Evolutionary conservation across 164 flowering plant species (phyloP).

Genomic region (Magnolia kwangsiensis): DNA sequence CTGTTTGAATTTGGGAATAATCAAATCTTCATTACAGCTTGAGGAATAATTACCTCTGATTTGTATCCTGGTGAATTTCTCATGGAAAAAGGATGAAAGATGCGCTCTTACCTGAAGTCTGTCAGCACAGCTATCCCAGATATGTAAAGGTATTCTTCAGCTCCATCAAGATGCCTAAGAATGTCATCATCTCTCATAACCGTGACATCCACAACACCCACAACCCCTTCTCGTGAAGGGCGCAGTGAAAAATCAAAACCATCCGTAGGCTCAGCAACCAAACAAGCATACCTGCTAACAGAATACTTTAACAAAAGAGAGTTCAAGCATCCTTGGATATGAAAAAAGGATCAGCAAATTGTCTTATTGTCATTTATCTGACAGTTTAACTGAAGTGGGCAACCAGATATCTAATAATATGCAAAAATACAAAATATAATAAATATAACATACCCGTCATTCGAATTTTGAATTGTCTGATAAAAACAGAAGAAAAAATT

Average conservation of each 20-base stretch:
- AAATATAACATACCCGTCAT: too few species aligned
- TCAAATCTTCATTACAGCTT: too few species aligned
- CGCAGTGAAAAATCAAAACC: constrained; percentile 6
- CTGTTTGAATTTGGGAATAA: too few species aligned
- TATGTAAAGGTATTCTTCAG: constrained; percentile 71
- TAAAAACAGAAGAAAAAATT: too few species aligned
- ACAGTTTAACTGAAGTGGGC: too few species aligned
- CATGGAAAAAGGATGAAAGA: background rate
- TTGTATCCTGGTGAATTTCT: background rate
- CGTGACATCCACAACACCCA: constrained; percentile 80
- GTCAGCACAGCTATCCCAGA: constrained; percentile 83
- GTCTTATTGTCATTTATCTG: too few species aligned
- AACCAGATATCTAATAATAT: too few species aligned
- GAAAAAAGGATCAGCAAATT: background rate
- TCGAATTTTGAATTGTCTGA: too few species aligned
- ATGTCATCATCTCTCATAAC: constrained; percentile 53
- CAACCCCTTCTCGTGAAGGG: constrained; percentile 28
- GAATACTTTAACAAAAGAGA: background rate
- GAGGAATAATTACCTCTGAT: too few species aligned
- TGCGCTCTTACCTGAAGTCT: constrained; percentile 48
- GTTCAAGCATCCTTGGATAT: background rate
- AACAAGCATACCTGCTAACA: constrained; percentile 73
- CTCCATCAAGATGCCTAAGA: constrained; percentile 48
- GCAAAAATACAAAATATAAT: too few species aligned
- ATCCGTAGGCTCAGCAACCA: constrained; percentile 56